Percentiles rank a stretch among this genome's conserved stretches.
Conservation (phyloP, 2,329 filamentous ascomycete species). For the Neofusicoccum cordaticola region DNA sequence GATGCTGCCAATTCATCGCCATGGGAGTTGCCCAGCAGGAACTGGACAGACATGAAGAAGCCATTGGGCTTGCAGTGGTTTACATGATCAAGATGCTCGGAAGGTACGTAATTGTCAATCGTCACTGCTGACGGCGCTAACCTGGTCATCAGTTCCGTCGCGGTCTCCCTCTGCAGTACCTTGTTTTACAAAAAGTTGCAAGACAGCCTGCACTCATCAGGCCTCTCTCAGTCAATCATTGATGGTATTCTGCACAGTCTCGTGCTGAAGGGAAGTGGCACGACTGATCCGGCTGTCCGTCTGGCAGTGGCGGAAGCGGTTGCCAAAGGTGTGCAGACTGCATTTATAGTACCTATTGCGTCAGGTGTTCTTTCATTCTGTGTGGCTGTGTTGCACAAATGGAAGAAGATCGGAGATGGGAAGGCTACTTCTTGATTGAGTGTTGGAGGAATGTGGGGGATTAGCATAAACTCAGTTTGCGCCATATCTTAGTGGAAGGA, state of each 20-base stretch:
- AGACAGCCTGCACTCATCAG: neutral
- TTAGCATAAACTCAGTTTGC: no score
- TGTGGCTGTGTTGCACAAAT: neutral
- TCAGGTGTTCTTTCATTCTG: neutral
- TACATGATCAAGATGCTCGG: slow-evolving; percentile 3
- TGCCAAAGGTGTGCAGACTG: neutral
- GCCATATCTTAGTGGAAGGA: no score
- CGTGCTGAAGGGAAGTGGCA: neutral
- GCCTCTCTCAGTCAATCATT: neutral
- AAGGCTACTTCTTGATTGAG: neutral
- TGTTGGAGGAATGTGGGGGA: no score
- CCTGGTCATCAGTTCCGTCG: neutral
- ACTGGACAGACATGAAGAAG: neutral
- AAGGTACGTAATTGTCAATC: neutral
- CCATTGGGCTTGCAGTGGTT: neutral
- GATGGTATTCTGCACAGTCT: neutral
- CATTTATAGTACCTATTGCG: neutral
- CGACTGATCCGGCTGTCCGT: neutral
- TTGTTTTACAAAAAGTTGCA: neutral
- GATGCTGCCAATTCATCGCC: slow-evolving; percentile 4
- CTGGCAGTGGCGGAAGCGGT: neutral
- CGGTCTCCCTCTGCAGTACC: neutral
- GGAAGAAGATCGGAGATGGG: neutral
- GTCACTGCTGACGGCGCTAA: neutral
- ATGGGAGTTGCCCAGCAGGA: slow-evolving; percentile 1